Conservation (phyloP, 148 eudicot genomes). For the Vaccinium darrowii region DNA sequence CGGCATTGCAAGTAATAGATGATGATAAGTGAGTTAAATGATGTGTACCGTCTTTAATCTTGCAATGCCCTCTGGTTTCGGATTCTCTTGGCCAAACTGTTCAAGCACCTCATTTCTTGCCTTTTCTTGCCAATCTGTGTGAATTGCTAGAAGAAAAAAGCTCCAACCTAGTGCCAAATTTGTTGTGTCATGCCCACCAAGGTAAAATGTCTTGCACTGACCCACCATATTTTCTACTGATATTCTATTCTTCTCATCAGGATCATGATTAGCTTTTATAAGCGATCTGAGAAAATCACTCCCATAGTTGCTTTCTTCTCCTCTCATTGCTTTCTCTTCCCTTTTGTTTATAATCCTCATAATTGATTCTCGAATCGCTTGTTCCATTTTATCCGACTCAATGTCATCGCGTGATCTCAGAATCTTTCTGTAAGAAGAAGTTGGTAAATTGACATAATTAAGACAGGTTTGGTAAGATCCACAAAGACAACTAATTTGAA, state of each 20-base stretch:
- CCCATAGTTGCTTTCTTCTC: conserved; percentile 7
- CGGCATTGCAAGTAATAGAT: not conserved
- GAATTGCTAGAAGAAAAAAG: conserved; percentile 5
- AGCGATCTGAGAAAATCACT: conserved; percentile 16
- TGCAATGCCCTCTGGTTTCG: conserved; percentile 9
- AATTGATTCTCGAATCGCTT: not conserved
- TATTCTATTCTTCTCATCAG: not conserved
- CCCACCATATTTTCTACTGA: not conserved
- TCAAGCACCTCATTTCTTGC: conserved; percentile 14
- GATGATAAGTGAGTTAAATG: not conserved
- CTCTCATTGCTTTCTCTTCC: conserved; percentile 1
- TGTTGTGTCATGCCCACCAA: conserved; percentile 3
- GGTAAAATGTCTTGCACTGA: conserved; percentile 15
- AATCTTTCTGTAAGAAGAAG: not conserved
- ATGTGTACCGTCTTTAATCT: conserved; percentile 8
- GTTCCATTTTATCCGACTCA: conserved; percentile 1
- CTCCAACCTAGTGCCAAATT: not conserved
- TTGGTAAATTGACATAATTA: not conserved
- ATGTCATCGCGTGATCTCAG: not conserved
- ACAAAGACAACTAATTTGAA: not conserved
- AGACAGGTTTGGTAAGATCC: not conserved
- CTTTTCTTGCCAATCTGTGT: conserved; percentile 20
- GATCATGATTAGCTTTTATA: not conserved
- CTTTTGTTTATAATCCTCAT: not conserved
- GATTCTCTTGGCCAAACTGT: not conserved